Percentiles rank a stretch among this genome's conserved stretches.
phyloP scores from a whole-genome alignment of 345 rosid genomes.

The Populus euphratica region DNA sequence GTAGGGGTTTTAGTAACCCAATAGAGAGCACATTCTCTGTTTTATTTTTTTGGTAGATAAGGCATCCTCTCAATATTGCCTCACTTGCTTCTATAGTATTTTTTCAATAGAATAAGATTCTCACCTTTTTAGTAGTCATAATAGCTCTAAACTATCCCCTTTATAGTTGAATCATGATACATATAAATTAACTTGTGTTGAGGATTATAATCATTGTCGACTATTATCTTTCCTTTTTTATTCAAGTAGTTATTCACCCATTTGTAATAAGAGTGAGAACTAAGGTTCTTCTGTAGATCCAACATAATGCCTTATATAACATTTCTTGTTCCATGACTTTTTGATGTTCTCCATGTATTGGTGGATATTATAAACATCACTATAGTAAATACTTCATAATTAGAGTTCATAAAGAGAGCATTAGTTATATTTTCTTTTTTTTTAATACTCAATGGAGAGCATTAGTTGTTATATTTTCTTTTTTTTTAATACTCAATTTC shows the following conservation, averaged over 20 bases:
- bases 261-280: neutral
- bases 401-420: too few species aligned
- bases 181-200: neutral
- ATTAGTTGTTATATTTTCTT: too few species aligned
- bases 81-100: neutral
- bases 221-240: neutral
- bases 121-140: neutral
- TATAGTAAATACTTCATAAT: too few species aligned
- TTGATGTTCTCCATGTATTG: neutral
- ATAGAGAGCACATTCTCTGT: neutral
- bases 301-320: neutral
- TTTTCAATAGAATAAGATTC: neutral
- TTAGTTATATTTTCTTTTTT: too few species aligned
- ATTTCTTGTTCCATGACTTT: neutral
- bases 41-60: neutral
- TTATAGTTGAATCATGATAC: neutral
- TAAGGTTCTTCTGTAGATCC: neutral
- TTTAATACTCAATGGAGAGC: neutral
- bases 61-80: neutral
- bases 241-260: neutral
- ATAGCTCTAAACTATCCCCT: neutral
- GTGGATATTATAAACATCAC: neutral
- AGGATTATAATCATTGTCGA: neutral
- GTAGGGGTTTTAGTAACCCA: neutral
- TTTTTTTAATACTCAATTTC: neutral